These are phyloP conservation scores for Hortiboletus rubellus DNA, from an alignment of 1,284 basidiomycete species.

Conservation along the genomic window DNA sequence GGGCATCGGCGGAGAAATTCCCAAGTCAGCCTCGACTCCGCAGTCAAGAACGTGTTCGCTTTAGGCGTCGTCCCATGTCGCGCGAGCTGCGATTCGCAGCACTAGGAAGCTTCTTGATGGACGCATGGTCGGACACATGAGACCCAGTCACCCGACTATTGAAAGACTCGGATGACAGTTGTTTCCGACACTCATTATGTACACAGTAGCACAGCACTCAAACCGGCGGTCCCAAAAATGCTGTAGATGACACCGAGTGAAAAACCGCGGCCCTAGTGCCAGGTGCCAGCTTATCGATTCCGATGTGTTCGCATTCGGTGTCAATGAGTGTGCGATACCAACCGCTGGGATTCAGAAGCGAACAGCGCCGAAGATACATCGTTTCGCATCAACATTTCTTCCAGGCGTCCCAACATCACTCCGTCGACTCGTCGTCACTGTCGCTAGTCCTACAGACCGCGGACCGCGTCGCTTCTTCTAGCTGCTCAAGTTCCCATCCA, in stretches of 20 bases:
- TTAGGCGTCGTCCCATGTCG: not conserved
- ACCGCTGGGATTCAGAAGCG: not conserved
- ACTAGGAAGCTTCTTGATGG: not conserved
- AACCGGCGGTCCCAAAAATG: no score
- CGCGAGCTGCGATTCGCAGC: not conserved
- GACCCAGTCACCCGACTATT: not conserved
- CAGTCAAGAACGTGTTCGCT: constrained; percentile 9
- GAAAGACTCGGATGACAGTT: not conserved
- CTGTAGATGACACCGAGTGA: not conserved
- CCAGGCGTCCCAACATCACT: constrained; percentile 18
- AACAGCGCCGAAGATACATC: not conserved
- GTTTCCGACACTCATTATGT: not conserved
- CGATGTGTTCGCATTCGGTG: constrained; percentile 10
- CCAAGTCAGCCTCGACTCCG: not conserved
- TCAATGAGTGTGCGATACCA: not conserved
- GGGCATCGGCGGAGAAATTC: constrained; percentile 19
- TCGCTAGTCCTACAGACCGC: constrained; percentile 44
- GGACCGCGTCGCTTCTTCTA: constrained; percentile 57
- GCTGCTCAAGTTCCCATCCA: constrained; percentile 66
- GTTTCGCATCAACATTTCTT: constrained; percentile 2
- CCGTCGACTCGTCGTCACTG: constrained; percentile 56
- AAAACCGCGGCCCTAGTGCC: constrained; percentile 3
- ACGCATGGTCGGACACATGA: not conserved
- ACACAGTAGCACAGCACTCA: no score
- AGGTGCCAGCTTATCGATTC: not conserved